These are phyloP conservation scores for Moricandia moricandioides DNA, from an alignment of 345 rosid genomes.

Conservation along the genomic window DNA sequence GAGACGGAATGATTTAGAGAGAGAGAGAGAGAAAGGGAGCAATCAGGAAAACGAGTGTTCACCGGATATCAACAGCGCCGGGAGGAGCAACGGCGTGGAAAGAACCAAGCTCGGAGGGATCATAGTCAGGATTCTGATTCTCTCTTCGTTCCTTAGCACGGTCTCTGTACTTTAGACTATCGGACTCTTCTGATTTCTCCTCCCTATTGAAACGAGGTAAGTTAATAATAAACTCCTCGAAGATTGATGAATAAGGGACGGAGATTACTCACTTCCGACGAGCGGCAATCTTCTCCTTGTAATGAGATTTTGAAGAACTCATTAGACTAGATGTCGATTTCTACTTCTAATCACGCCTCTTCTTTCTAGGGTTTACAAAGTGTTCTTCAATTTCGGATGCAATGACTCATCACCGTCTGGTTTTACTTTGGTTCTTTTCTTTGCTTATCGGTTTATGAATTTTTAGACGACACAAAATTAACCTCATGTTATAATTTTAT, in stretches of 20 bases:
- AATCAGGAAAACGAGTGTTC: neutral
- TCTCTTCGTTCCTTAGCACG: constrained; percentile 97
- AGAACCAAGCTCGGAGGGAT: constrained; percentile 72
- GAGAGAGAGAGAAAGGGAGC: neutral
- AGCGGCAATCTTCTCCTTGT: constrained; percentile 83
- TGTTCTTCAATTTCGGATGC: neutral
- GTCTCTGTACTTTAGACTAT: constrained; percentile 74
- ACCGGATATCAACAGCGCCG: constrained; percentile 71
- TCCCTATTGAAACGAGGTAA: constrained; percentile 42
- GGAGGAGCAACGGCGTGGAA: constrained; percentile 99
- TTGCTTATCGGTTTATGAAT: neutral
- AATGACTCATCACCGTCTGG: neutral
- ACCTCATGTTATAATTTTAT: too few species aligned
- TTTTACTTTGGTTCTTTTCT: neutral
- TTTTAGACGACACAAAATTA: neutral
- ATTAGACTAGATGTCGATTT: constrained; percentile 21
- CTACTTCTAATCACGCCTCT: neutral
- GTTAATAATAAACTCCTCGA: neutral
- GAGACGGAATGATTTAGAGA: neutral
- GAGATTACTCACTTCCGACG: constrained; percentile 64
- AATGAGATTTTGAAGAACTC: constrained; percentile 63
- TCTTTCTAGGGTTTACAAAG: neutral
- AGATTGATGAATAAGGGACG: neutral
- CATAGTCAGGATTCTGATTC: constrained; percentile 96
- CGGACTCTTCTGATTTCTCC: constrained; percentile 85